A percentile compares a stretch with the other conserved stretches of the same genome.
Conservation (phyloP, 2,329 filamentous ascomycete genomes). For the Alternaria rosae region DNA sequence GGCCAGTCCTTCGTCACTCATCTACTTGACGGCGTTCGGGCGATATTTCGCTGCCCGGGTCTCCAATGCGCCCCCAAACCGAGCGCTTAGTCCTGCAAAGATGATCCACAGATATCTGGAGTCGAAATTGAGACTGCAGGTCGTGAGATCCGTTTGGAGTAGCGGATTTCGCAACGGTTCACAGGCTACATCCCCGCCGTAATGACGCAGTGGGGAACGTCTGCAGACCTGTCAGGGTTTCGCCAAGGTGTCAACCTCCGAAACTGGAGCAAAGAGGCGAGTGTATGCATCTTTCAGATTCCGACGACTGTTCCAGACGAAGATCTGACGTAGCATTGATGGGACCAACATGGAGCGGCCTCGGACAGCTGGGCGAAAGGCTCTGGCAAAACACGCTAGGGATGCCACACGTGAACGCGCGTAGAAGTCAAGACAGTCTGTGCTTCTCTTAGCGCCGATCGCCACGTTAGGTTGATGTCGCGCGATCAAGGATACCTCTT, state of each 20-base stretch:
- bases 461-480: background rate
- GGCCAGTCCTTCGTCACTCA: background rate
- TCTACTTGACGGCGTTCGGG: background rate
- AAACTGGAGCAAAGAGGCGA: background rate
- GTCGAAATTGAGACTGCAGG: background rate
- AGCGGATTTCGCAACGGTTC: background rate
- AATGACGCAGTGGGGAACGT: background rate
- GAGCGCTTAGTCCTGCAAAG: background rate
- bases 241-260: constrained; percentile 4
- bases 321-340: background rate
- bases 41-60: background rate
- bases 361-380: background rate
- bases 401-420: constrained; percentile 9
- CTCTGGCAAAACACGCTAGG: constrained; percentile 1
- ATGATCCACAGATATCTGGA: background rate
- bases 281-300: background rate
- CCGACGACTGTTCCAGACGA: background rate
- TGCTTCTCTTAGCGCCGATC: constrained; percentile 4
- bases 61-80: background rate
- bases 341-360: background rate
- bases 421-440: constrained; percentile 4
- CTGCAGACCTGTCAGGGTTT: background rate
- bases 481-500: background rate
- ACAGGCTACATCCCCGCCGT: background rate
- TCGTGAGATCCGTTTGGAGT: background rate